Conservation (phyloP, 2,329 filamentous ascomycete species). For the Hortaea werneckii region DNA sequence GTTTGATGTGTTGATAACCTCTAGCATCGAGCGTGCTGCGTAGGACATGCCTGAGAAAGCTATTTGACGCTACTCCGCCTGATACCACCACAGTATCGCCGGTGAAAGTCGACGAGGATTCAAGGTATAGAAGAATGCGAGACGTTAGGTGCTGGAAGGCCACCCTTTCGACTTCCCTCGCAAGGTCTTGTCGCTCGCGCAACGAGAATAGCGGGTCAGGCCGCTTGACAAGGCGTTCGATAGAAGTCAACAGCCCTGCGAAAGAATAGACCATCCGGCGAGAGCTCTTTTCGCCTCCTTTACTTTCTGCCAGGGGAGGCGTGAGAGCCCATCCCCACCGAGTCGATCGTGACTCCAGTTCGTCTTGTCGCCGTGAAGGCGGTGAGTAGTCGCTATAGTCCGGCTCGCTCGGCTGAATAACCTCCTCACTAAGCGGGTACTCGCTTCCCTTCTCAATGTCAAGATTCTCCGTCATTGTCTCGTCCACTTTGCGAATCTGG, state of each 20-base stretch:
- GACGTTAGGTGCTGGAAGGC: slow-evolving; percentile 80
- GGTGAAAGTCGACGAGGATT: slow-evolving; percentile 1
- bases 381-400: slow-evolving; percentile 51
- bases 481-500: too few species aligned
- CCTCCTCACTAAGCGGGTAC: neutral
- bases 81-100: slow-evolving; percentile 65
- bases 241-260: slow-evolving; percentile 56
- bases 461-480: neutral
- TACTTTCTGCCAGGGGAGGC: slow-evolving; percentile 54
- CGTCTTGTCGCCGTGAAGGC: slow-evolving; percentile 49
- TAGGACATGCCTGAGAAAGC: slow-evolving; percentile 59
- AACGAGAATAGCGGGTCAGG: slow-evolving; percentile 35
- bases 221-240: slow-evolving; percentile 38
- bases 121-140: slow-evolving; percentile 51
- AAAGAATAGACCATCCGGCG: slow-evolving; percentile 60
- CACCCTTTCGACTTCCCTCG: slow-evolving; percentile 63
- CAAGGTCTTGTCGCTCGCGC: slow-evolving; percentile 58
- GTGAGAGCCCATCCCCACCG: slow-evolving; percentile 58
- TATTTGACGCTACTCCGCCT: slow-evolving; percentile 83
- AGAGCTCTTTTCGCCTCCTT: slow-evolving; percentile 26
- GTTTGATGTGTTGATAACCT: slow-evolving; percentile 49
- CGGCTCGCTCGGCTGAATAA: slow-evolving; percentile 22
- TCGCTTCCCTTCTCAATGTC: neutral
- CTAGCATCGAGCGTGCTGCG: slow-evolving; percentile 51
- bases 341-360: slow-evolving; percentile 37